Conservation (phyloP, 495 filamentous ascomycete species). For the Rhizodiscina lignyota region DNA sequence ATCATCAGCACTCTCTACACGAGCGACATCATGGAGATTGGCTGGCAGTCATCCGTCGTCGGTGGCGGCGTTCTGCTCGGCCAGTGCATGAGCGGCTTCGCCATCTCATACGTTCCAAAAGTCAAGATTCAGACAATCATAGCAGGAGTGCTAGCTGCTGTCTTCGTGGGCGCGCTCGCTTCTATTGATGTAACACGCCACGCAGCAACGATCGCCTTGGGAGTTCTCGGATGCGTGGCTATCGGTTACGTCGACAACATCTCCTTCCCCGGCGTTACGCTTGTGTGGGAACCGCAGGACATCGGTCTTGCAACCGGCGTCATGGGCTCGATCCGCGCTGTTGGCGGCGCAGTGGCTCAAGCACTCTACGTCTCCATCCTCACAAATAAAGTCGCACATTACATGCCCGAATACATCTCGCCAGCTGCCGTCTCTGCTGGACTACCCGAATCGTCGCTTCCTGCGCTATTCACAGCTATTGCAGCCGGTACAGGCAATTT, state of each 20-base stretch:
- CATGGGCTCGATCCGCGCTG: conserved; percentile 19
- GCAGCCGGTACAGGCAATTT: conserved; percentile 20
- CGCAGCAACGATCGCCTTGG: conserved; percentile 9
- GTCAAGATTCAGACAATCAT: conserved; percentile 13
- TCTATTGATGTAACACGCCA: conserved; percentile 3
- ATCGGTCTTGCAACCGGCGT: conserved; percentile 32
- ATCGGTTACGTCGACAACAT: conserved; percentile 18
- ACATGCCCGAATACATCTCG: conserved; percentile 24
- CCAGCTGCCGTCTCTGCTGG: conserved; percentile 26
- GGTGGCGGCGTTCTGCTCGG: conserved; percentile 16
- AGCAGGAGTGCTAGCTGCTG: conserved; percentile 7
- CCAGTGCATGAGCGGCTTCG: conserved; percentile 13
- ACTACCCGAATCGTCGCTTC: conserved; percentile 24
- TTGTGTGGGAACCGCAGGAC: conserved; percentile 18
- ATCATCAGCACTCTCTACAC: conserved; percentile 16
- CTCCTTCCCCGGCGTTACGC: conserved; percentile 13
- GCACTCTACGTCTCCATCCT: conserved; percentile 33
- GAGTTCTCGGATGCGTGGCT: conserved; percentile 13
- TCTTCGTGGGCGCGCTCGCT: conserved; percentile 12
- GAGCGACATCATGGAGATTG: conserved; percentile 10
- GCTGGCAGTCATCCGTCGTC: conserved; percentile 11
- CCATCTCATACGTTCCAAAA: conserved; percentile 14
- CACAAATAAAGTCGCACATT: conserved; percentile 22
- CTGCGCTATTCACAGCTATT: conserved; percentile 23
- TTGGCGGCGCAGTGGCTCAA: conserved; percentile 17